These are phyloP conservation scores for Pistacia vera DNA, from an alignment of 345 rosid genomes.

Conservation along the genomic window DNA sequence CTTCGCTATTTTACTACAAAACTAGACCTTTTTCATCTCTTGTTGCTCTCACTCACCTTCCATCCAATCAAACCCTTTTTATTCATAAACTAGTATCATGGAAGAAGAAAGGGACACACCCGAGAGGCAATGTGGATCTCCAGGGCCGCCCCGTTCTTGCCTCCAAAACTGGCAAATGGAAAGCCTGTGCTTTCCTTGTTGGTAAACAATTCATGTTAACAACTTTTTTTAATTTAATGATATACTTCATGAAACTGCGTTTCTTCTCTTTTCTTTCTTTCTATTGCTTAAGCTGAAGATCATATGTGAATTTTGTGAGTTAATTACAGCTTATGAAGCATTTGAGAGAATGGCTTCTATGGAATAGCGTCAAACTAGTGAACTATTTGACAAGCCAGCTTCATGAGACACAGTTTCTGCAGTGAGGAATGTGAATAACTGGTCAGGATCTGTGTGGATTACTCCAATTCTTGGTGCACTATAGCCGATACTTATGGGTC, in stretches of 20 bases:
- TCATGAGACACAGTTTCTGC: constrained; percentile 85
- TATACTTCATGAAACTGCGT: no score
- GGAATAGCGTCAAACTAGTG: constrained; percentile 84
- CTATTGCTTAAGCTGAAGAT: no score
- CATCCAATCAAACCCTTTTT: background rate
- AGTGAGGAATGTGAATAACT: constrained; percentile 84
- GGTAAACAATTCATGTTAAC: constrained; percentile 36
- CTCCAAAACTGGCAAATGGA: no score
- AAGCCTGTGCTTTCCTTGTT: constrained; percentile 78
- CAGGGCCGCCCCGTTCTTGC: constrained; percentile 80
- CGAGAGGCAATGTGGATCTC: constrained; percentile 86
- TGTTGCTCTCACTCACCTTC: background rate
- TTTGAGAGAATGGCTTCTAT: constrained; percentile 97
- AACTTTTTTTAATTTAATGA: background rate
- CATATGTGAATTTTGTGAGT: background rate
- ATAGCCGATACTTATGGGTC: constrained; percentile 91
- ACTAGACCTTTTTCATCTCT: background rate
- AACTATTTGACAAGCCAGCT: constrained; percentile 77
- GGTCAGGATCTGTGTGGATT: constrained; percentile 95
- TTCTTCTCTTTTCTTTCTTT: background rate
- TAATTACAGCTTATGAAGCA: constrained; percentile 58
- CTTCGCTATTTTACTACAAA: background rate
- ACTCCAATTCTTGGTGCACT: constrained; percentile 91
- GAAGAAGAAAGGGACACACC: constrained; percentile 71
- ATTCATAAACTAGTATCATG: constrained; percentile 28